Conservation (phyloP, 345 rosid genomes). For the Acer yangbiense region DNA sequence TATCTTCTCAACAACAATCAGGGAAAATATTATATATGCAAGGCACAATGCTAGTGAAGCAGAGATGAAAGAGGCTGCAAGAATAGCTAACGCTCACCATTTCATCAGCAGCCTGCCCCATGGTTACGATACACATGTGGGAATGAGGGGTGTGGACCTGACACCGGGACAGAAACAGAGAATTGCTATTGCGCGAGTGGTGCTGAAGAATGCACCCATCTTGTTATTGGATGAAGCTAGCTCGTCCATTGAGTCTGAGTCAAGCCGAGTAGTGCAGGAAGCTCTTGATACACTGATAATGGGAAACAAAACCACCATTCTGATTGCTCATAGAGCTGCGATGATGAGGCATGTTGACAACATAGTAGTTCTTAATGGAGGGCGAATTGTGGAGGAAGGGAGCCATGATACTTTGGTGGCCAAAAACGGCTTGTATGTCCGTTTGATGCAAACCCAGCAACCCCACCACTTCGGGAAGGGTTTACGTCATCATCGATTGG, state of each 20-base stretch:
- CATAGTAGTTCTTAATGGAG: slow-evolving; percentile 98
- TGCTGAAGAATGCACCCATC: slow-evolving; percentile 96
- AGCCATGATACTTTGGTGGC: slow-evolving; percentile 79
- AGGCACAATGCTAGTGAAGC: slow-evolving; percentile 98
- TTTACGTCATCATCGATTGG: slow-evolving; percentile 80
- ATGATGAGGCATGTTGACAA: slow-evolving; percentile 99
- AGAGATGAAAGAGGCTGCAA: slow-evolving; percentile 98
- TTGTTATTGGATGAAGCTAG: slow-evolving; percentile 94
- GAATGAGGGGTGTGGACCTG: slow-evolving; percentile 98
- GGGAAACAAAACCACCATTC: slow-evolving; percentile 96
- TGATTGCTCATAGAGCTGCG: slow-evolving; percentile 93
- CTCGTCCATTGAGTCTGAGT: slow-evolving; percentile 94
- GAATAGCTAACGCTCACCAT: slow-evolving; percentile 99
- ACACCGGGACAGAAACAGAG: slow-evolving; percentile 99
- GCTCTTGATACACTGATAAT: slow-evolving; percentile 90
- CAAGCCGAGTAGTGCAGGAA: slow-evolving; percentile 96
- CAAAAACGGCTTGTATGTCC: slow-evolving; percentile 88
- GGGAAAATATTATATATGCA: slow-evolving; percentile 96
- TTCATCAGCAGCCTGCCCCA: slow-evolving; percentile 97
- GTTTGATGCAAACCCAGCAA: slow-evolving; percentile 99
- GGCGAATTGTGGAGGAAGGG: slow-evolving; percentile 95
- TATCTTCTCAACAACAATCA: slow-evolving; percentile 91
- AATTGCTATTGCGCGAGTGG: slow-evolving; percentile 90
- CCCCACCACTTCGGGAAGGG: slow-evolving; percentile 98
- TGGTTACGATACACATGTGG: slow-evolving; percentile 96